Percentiles rank a stretch among this genome's conserved stretches.
Conservation (phyloP, 306 rosid species). For the Castanea crenata region DNA sequence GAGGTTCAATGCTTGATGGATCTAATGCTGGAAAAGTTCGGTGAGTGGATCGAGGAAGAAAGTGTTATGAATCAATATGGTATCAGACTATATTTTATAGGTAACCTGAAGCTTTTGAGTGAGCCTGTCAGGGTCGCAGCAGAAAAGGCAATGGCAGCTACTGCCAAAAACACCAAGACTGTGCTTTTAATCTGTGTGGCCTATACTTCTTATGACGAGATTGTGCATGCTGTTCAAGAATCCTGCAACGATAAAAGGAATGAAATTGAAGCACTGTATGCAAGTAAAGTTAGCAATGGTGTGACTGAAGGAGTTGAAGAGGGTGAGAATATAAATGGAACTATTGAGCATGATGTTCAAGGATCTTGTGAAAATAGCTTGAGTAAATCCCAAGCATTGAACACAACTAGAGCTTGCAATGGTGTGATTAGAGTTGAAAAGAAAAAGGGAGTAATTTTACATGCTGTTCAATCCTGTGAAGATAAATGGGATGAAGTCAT, state of each 20-base stretch:
- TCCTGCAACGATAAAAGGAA: conserved; percentile 50
- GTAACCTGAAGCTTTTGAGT: conserved; percentile 51
- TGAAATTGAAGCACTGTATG: conserved; percentile 35
- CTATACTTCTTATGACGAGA: conserved; percentile 69
- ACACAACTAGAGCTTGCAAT: not conserved
- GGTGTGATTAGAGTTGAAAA: conserved; percentile 8
- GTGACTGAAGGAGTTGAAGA: conserved; percentile 20
- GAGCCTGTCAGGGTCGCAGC: conserved; percentile 56
- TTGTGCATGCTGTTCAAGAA: conserved; percentile 57
- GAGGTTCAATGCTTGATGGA: conserved; percentile 67
- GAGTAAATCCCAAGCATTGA: conserved; percentile 1
- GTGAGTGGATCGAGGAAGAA: conserved; percentile 49
- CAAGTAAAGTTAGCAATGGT: conserved; percentile 23
- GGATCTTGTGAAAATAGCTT: conserved; percentile 23
- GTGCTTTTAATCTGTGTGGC: conserved; percentile 60
- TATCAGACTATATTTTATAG: conserved; percentile 56
- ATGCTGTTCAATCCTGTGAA: not conserved
- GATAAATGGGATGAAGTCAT: conserved; percentile 17
- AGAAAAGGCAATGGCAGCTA: conserved; percentile 69
- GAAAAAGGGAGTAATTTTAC: conserved; percentile 17
- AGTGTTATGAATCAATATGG: conserved; percentile 53
- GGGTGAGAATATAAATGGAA: conserved; percentile 26
- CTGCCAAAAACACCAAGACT: conserved; percentile 49
- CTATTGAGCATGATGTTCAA: conserved; percentile 15
- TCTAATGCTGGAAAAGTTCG: conserved; percentile 67